Base-by-base conservation (phyloP, 345 rosid genomes). In the Aurinia saxatilis region DNA sequence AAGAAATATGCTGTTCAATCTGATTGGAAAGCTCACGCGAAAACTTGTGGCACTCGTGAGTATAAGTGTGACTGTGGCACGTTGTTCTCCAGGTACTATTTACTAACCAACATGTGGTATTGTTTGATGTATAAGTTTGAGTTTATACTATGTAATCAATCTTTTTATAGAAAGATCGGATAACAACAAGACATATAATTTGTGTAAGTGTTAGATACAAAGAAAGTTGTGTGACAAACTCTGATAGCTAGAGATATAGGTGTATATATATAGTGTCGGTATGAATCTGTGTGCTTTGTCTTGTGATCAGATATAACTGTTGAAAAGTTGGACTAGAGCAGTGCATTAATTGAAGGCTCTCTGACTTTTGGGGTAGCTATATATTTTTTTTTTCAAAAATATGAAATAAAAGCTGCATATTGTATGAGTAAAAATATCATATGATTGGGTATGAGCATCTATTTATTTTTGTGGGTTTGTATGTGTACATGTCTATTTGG, bases 1-100 rank as follows among this genome's bases (percentile, higher is more conserved):
- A 91, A 91, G 87, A 88, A 88, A 65, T 92, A 92, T 36, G 98
- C 96, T 7, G 98, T 92, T 56, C 95, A 83, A 31, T 92, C 98
- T 5, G 98, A 92, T 68, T 92, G 95, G 95, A 92, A 92, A 70
- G 98, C 98, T 33, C 98, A 92, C 60, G 82, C 89, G 10, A 92
- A 92, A 53, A 92, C 98, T 34, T 92, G 98, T 60, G 98, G 98
- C 12, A 88, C 95, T 65, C 73, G 98, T 40, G 96, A 91, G 81
- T 91, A 91, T 62, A 91, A 88, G 60, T 91, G 98, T 40, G 98
- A 91, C 41, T 91, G 98, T 60, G 98, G 96, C 27, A 88, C 95
- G 51, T 77, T 88, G 29, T 92, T 88, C 74, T 88, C 98, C 80
- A 88, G 98, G 98, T 88, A 77, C 8, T 18, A 47, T 3, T 18